Base-by-base conservation (phyloP, 371 early-diverging fungal species). In the Mortierella sp. region DNA sequence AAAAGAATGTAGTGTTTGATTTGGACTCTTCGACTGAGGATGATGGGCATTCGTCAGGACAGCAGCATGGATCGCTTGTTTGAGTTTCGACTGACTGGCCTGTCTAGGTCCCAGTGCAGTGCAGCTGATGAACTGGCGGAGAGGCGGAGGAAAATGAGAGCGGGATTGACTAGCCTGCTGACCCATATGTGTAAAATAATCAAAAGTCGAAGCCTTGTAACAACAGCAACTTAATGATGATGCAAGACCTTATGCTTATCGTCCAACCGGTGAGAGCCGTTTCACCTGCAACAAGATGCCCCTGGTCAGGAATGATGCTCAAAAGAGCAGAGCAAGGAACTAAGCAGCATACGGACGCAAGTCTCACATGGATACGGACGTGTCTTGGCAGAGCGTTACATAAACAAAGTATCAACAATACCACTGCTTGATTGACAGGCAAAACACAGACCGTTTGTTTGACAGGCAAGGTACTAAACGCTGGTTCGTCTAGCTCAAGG, bases 1-100 rank as follows among this genome's bases (percentile, higher is more conserved):
- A 75, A 72, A 75, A 80, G 72, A 75, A 51, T 54, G 75, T 80
- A 12, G 48, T 75, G 27, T 71, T 80, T 71, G 75, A 75, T 29
- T 8, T 71, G 27, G 72, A 75, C 21, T 38, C 71, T 4, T 70
- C 70, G 35, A 55, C 70, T 7, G 73, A 74, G 29, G 73, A 78
- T 21, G 55, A 74, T n/a, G 74, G 21, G 1, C 29, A 63, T 14
- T 8, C 49, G 3, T 35, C 35, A 8, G 49, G 2, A 29, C 35
- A 44, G 72, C 49, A n/a, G 48, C 72, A 44, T 16, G 72, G 35
- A 16, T 18, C 18, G 21, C 6, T 51, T 21, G 21, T 51, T 6
- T 51, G 16, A 51, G 2, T 46, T 12, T 41, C 44, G 48, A 27
- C 27, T 27, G 29, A 27, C 71, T 12, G 43, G 4, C 48, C 16